Base-by-base conservation (phyloP, 495 filamentous ascomycete species). In the Penicillium tannophilum region DNA sequence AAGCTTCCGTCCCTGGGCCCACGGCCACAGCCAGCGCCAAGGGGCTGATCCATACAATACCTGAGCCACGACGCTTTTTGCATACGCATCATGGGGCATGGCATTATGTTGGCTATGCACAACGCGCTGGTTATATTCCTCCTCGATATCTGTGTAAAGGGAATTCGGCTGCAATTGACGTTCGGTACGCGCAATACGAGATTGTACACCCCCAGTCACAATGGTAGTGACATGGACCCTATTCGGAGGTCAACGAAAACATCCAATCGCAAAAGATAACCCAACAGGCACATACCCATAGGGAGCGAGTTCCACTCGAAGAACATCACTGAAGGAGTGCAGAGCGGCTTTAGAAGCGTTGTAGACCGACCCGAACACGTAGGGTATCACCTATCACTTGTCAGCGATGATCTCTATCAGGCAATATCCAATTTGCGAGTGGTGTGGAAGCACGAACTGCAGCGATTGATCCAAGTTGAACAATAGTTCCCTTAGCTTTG, bases 331-430 rank as follows among this genome's bases (percentile, higher is more conserved):
- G 58, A 84, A 86, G 3, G 79, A 75, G 57, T 86, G 84, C 50
- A 88, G 60, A 7, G 87, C 87, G 1, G 85, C 84, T 71, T 89
- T 89, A 36, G 79, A 81, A 16, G 85, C 83, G 64, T 83, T 85
- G 70, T 90, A 89, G 20, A 82, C 75, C 1, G 80, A 82, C 11
- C 79, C 79, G 56, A 82, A 84, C 20, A 81, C 79, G 53, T 80
- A 82, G 10, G 81, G 80, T 20, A 87, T 82, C 24, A 78, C 66
- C 76, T 79, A 16, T 11, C 10, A 49, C 16, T 17, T 12, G 43
- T 60, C n/a, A 54, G 43, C 24, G 2, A 5, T 28, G 33, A 23
- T 35, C 19, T 16, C 30, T 42, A 33, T 44, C 1, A 31, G 1
- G 9, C 35, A 4, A 4, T 19, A 1, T 26, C 24, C 42, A 9